Conservation (phyloP, 169 alveolate genomes). For the Eimeria falciformis region DNA sequence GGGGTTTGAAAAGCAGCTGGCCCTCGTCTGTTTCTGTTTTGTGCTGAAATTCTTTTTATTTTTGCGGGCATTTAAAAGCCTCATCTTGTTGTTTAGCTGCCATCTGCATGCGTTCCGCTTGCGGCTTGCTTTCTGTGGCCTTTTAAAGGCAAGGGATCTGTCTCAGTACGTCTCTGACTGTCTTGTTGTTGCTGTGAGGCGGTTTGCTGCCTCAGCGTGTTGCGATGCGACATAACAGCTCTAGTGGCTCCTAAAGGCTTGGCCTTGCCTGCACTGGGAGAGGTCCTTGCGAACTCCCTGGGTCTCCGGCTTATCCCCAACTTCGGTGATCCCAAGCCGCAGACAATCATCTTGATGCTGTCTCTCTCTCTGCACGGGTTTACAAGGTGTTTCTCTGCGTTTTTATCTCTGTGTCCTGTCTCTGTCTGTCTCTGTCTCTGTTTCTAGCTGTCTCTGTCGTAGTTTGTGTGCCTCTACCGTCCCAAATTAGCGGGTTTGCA, state of each 20-base stretch:
- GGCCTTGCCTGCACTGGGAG: constrained; percentile 9
- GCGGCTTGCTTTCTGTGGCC: not conserved
- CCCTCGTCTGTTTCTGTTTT: not conserved
- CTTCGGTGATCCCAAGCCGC: no score
- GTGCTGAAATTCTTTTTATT: not conserved
- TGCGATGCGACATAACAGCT: constrained; percentile 50
- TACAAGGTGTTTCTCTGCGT: no score
- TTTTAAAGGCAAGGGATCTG: not conserved
- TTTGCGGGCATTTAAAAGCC: not conserved
- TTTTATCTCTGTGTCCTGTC: no score
- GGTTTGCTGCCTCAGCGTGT: constrained; percentile 33
- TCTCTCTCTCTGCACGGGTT: no score
- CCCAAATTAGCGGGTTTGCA: no score
- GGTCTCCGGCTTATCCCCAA: constrained; percentile 57
- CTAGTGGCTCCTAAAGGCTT: constrained; percentile 57
- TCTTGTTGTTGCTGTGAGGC: not conserved
- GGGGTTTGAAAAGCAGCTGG: not conserved
- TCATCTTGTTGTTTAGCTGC: not conserved
- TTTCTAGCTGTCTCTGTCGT: no score
- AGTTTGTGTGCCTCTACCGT: no score
- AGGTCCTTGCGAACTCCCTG: constrained; percentile 18
- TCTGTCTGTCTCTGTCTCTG: no score
- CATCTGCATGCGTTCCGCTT: not conserved
- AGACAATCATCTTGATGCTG: no score
- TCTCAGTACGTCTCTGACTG: not conserved